Evolutionary conservation across 805 yeast species (phyloP).

Genomic region (Suhomyces canberraensis): DNA sequence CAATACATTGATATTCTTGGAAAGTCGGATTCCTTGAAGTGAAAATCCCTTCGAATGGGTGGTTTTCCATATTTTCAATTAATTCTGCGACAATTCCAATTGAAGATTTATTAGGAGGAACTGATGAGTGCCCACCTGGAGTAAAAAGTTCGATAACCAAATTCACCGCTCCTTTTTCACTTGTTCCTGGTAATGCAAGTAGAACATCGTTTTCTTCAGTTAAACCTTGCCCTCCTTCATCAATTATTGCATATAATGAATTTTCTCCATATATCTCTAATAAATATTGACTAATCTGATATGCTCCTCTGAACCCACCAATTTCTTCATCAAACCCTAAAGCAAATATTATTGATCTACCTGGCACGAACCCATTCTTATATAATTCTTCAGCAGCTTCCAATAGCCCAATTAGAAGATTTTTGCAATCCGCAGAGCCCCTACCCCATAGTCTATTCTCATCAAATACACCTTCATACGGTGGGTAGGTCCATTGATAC

Average conservation of each 20-base stretch:
- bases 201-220: conserved; percentile 12
- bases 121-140: conserved; percentile 30
- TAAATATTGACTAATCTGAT: conserved; percentile 7
- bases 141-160: conserved; percentile 17
- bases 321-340: conserved; percentile 19
- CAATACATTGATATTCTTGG: conserved; percentile 25
- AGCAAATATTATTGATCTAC: conserved; percentile 13
- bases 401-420: conserved; percentile 20
- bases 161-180: conserved; percentile 16
- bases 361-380: conserved; percentile 11
- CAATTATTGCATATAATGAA: conserved; percentile 14
- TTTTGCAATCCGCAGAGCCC: conserved; percentile 38
- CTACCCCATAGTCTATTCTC: conserved; percentile 38
- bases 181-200: conserved; percentile 19
- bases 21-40: conserved; percentile 24
- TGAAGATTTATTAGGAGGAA: conserved; percentile 29
- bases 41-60: conserved; percentile 19
- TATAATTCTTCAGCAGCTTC: conserved; percentile 16
- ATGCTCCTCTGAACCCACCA: conserved; percentile 14
- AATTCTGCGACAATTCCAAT: conserved; percentile 26
- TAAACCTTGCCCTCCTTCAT: conserved; percentile 19
- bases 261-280: conserved; percentile 12
- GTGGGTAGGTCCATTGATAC: conserved; percentile 33
- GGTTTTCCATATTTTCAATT: conserved; percentile 16
- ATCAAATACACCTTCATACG: conserved; percentile 37